These are phyloP conservation scores for Durio zibethinus DNA, from an alignment of 345 rosid genomes.

Conservation along the genomic window DNA sequence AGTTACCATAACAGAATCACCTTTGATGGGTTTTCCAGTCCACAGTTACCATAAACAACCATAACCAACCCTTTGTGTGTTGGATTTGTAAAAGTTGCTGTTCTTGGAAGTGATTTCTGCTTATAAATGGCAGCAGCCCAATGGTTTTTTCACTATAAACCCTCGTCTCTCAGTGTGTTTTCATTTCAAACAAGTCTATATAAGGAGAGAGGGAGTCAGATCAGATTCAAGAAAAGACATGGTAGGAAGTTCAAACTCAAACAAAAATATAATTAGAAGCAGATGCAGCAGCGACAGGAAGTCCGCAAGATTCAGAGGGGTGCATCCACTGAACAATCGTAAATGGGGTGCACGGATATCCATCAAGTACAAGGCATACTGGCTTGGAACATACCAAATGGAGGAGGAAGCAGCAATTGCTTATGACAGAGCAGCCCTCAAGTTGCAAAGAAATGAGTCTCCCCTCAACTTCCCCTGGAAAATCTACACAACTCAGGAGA, in stretches of 20 bases:
- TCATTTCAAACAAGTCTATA: not conserved
- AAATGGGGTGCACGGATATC: constrained; percentile 33
- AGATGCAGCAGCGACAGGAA: not conserved
- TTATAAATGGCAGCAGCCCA: not conserved
- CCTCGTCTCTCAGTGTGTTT: not conserved
- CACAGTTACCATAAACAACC: not conserved
- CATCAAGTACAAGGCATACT: constrained; percentile 18
- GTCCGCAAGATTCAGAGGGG: constrained; percentile 23
- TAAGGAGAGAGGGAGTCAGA: not conserved
- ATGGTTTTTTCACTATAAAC: not conserved
- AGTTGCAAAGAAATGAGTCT: constrained; percentile 18
- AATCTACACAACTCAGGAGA: constrained; percentile 14
- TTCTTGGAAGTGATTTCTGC: not conserved
- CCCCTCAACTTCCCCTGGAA: constrained; percentile 19
- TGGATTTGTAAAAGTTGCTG: not conserved
- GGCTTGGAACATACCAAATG: constrained; percentile 24
- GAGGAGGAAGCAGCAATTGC: constrained; percentile 31
- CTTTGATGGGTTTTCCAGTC: not conserved
- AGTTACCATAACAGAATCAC: not conserved
- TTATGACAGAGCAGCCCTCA: constrained; percentile 35
- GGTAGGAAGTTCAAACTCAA: not conserved
- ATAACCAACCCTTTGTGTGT: not conserved
- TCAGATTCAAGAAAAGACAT: not conserved
- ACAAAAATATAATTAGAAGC: too few relatives aligned
- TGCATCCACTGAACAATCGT: constrained; percentile 11